Conservation (phyloP, 2,329 filamentous ascomycete species). For the Trichoderma sp. region DNA sequence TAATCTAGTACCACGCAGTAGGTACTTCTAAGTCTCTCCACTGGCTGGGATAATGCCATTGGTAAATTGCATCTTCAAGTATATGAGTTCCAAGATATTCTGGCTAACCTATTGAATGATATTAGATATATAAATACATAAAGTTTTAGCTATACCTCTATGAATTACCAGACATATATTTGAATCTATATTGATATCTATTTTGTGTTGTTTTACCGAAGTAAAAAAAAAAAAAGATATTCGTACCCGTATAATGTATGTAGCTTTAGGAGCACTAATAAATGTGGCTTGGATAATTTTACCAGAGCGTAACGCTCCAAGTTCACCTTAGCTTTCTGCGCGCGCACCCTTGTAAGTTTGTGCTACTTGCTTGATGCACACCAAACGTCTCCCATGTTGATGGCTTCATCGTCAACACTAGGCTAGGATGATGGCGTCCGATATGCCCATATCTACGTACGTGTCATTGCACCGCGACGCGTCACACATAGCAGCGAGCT, state of each 20-base stretch:
- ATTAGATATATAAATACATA: background rate
- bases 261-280: background rate
- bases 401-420: slow-evolving; percentile 1
- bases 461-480: slow-evolving; percentile 74
- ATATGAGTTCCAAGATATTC: too few relatives aligned
- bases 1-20: background rate
- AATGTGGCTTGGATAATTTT: background rate
- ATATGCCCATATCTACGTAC: slow-evolving; percentile 63
- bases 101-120: background rate
- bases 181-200: background rate
- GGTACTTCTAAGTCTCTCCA: background rate
- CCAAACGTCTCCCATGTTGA: background rate
- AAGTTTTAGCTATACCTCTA: background rate
- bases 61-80: background rate
- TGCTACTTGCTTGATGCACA: background rate
- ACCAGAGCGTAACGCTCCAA: background rate
- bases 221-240: background rate
- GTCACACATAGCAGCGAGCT: slow-evolving; percentile 41
- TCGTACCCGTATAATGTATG: background rate
- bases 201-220: background rate
- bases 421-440: slow-evolving; percentile 9
- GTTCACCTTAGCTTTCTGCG: background rate
- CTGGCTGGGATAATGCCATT: background rate
- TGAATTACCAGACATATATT: background rate
- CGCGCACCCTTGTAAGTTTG: background rate